These are phyloP conservation scores for Nymphaea colorata DNA, from an alignment of 164 flowering plant species.

Conservation along the genomic window DNA sequence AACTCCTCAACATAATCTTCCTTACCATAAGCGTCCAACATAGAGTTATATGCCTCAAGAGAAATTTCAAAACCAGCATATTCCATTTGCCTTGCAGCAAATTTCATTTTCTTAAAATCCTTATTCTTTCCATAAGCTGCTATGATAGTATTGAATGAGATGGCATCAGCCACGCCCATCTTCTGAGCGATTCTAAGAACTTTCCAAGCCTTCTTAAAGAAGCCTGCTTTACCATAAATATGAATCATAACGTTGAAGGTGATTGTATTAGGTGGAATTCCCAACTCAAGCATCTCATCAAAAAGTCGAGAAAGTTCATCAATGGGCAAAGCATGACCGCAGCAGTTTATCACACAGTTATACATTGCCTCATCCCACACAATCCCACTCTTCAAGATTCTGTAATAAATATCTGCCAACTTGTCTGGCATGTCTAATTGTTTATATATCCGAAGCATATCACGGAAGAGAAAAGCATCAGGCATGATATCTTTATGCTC, in stretches of 20 bases:
- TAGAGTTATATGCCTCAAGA: conserved; percentile 78
- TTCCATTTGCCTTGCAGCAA: conserved; percentile 48
- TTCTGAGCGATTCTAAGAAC: conserved; percentile 57
- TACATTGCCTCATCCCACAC: conserved; percentile 84
- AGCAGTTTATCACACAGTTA: conserved; percentile 83
- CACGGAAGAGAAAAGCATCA: conserved; percentile 55
- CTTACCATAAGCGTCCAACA: conserved; percentile 93
- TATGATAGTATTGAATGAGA: conserved; percentile 82
- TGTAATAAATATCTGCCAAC: conserved; percentile 44
- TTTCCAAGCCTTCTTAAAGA: conserved; percentile 56
- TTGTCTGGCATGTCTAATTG: conserved; percentile 49
- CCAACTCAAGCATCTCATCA: conserved; percentile 60
- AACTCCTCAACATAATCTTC: conserved; percentile 58
- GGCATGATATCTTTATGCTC: conserved; percentile 53
- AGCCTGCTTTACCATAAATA: conserved; percentile 61
- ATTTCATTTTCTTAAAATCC: conserved; percentile 49
- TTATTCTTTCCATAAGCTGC: conserved; percentile 73
- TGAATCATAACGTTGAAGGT: conserved; percentile 78
- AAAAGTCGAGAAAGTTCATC: conserved; percentile 79
- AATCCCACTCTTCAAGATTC: conserved; percentile 43
- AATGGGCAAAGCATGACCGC: conserved; percentile 81
- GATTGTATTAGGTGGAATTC: conserved; percentile 50
- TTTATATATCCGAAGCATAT: conserved; percentile 87
- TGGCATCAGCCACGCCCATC: conserved; percentile 48
- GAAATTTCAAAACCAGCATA: conserved; percentile 76